Evolutionary conservation across 164 flowering plant species (phyloP).

Genomic region (Nymphaea colorata): DNA sequence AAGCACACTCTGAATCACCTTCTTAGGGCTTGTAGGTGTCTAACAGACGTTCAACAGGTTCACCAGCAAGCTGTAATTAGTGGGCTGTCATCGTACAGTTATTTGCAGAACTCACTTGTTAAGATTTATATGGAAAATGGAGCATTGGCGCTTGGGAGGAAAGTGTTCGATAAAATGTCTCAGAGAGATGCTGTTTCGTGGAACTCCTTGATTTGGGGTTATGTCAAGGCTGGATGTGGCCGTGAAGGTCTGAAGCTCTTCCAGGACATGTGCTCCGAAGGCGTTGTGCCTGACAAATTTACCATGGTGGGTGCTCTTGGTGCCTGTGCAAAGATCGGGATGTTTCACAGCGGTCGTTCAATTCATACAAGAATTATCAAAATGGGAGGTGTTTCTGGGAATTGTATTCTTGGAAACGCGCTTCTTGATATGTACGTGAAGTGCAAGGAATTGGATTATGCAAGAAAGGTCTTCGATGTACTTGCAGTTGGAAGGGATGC

Average conservation of each 20-base stretch:
- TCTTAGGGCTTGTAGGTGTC: conserved; percentile 15
- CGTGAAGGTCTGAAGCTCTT: conserved; percentile 25
- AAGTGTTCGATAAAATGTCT: conserved; percentile 22
- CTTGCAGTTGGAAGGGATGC: conserved; percentile 21
- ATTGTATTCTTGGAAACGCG: conserved; percentile 34
- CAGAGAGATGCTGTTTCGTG: conserved; percentile 25
- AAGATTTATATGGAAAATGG: conserved; percentile 32
- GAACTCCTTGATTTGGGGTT: conserved; percentile 37
- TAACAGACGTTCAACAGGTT: conserved; percentile 19
- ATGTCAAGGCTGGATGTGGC: conserved; percentile 22
- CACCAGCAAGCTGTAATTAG: conserved; percentile 15
- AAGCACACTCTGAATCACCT: conserved; percentile 16
- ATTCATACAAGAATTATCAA: conserved; percentile 42
- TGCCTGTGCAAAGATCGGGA: conserved; percentile 23
- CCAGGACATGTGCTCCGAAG: conserved; percentile 20
- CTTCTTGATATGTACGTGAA: conserved; percentile 54
- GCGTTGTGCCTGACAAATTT: conserved; percentile 33
- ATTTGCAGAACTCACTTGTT: conserved; percentile 33
- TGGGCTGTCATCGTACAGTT: conserved; percentile 12
- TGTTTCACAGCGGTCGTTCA: conserved; percentile 25
- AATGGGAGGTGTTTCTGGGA: conserved; percentile 10
- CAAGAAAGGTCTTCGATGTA: conserved; percentile 23
- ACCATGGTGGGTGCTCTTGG: conserved; percentile 35
- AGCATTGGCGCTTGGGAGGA: conserved; percentile 17
- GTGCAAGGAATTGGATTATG: conserved; percentile 26